Evolutionary conservation across 305 asterid species (phyloP), one percentile per base, ranked within the genome.

Genomic region (Lippia alba): DNA sequence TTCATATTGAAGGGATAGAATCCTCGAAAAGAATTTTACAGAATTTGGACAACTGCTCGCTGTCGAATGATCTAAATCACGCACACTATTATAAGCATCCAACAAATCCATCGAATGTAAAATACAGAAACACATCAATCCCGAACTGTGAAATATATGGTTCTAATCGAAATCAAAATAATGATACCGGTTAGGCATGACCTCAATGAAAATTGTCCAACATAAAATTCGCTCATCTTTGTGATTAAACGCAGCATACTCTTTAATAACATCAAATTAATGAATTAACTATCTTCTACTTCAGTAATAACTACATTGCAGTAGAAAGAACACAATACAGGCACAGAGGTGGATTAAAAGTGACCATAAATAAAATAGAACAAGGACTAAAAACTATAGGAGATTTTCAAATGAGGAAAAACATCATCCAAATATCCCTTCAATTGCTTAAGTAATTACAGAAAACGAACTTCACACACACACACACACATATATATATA

Each of bases 121-220:
- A 66, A 66, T 55, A 14, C 14, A 53, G 39, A 60, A 59, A 12
- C 51, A 40, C 55, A 62, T 17, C 34, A 40, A 36, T 57, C 58
- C 59, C 41, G 32, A 51, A 12, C 8, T 6, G 33, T 41, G 57
- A 60, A 71, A 24, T 39, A 40, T 44, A 61, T 20, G 33, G 24
- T 50, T 36, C 46, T 48, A 0, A 33, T 53, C 40, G n/a, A 18
- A 48, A 45, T 45, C 50, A 48, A 60, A 39, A 41, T 16, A 70
- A 39, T 20, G 48, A 6, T 24, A n/a, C 30, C 62, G 49, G 32
- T 6, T 15, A 40, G 17, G 50, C 39, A 50, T 17, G 5, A 61
- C 14, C 75, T 60, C 32, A 6, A 18, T 8, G 48, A 10, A 46
- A 36, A 40, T 14, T 40, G 55, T 55, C 41, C 41, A 14, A 53